Evolutionary conservation across 176 grass and related monocot genomes (phyloP), one percentile per base, ranked within the genome.

Genomic region (Aegilops speltoides): DNA sequence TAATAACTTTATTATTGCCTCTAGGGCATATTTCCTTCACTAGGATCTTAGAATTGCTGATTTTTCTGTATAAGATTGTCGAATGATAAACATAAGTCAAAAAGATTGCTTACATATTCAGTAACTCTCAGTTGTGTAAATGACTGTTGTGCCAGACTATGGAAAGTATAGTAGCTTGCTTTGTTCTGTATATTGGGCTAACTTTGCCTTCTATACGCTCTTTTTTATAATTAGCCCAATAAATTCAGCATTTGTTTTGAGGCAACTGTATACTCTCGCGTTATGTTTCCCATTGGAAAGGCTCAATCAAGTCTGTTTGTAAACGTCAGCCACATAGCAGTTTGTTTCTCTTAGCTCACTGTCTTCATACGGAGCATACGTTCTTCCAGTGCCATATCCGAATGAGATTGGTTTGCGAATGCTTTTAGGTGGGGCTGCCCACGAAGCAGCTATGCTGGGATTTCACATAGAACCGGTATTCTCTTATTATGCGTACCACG

Each of bases 401-500:
- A 98, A 94, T 82, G 96, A 98, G 84, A 40, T 98, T 7, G 93
- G 96, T 92, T 92, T 98, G 68, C 92, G 93, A 82, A 94, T 95
- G 96, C 93, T 95, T 88, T 85, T 98, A 91, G 93, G 96, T 84
- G 96, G 90, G 43, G 96, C 90, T 41, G 81, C 90, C 64, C 74
- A 90, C 23, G 93, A 98, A 94, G 92, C 93, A 80, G 90, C 93
- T 88, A 81, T 93, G 69, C 64, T 92, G 63, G 96, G 96, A 68
- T 96, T 91, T 89, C 96, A 94, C 61, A 84, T 98, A 91, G 88
- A 37, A 54, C 96, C 96, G 45, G 36, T 98, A 36, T 96, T 98
- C 86, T 98, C 92, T 12, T 96, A 96, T 86, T 98, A 94, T 65
- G 91, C 93, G 0, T 96, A 68, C 68, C 96, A 98, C 45, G 93